Conservation (phyloP, 2,329 filamentous ascomycete species). For the Pseudocercospora macadamiae region DNA sequence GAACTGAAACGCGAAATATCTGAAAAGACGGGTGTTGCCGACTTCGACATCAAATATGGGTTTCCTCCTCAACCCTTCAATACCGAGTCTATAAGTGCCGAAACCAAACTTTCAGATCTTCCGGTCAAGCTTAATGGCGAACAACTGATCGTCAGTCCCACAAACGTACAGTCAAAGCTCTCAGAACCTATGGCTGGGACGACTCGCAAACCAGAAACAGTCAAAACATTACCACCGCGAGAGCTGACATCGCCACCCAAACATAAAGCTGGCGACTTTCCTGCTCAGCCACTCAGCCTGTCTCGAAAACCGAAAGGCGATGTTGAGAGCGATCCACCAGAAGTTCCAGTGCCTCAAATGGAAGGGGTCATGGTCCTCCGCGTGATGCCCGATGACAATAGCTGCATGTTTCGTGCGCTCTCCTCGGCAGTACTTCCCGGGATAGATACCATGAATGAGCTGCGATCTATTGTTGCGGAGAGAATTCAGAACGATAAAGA, state of each 20-base stretch:
- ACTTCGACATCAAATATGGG: constrained; percentile 80
- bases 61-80: constrained; percentile 76
- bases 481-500: constrained; percentile 74
- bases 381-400: constrained; percentile 97
- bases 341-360: constrained; percentile 60
- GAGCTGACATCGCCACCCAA: constrained; percentile 28
- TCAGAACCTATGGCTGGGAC: constrained; percentile 36
- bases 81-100: constrained; percentile 56
- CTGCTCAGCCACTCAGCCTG: constrained; percentile 39
- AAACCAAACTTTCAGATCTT: constrained; percentile 57
- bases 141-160: constrained; percentile 65
- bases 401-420: constrained; percentile 89
- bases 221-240: constrained; percentile 30
- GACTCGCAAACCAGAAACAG: constrained; percentile 27
- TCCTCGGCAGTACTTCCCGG: constrained; percentile 72
- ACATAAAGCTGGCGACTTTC: constrained; percentile 34
- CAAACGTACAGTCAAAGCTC: constrained; percentile 43
- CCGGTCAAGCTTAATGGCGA: constrained; percentile 68
- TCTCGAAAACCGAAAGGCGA: constrained; percentile 49
- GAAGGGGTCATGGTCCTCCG: constrained; percentile 69
- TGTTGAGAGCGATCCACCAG: constrained; percentile 61
- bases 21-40: constrained; percentile 64
- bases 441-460: constrained; percentile 68
- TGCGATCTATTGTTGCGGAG: constrained; percentile 77
- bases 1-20: constrained; percentile 65